Base-by-base conservation (phyloP, 1,139 yeast species). In the Candida tetrigidarum region DNA sequence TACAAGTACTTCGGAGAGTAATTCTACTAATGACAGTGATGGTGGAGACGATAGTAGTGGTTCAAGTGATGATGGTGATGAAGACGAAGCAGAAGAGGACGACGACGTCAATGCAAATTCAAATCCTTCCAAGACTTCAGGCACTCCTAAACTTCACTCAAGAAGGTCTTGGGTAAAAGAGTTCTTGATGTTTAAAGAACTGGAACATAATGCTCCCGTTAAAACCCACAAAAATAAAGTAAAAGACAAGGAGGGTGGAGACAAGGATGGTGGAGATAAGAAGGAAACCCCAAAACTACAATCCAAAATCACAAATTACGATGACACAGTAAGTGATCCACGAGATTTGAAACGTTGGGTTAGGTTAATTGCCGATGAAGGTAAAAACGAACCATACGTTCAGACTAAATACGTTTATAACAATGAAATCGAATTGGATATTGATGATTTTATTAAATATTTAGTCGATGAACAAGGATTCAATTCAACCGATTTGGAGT, bases 391-490 rank as follows among this genome's bases (percentile, higher is more conserved):
- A 4, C 37, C 33, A 7, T 16, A 30, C 18, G 19, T 15, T 15
- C 32, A 33, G 27, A 29, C 47, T n/a, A 46, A 46, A 32, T 36
- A 41, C 32, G 33, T 37, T 22, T 33, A 42, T 11, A 44, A 37
- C 11, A 44, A 46, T 19, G 52, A 50, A 30, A 45, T 52, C 41
- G 59, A 56, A 26, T 49, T 64, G 22, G 63, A 67, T 43, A 56
- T 65, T 28, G 59, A 57, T n/a, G 65, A 63, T 18, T 68, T 71
- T 44, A 60, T 65, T 4, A 54, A 57, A 6, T 71, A 61, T 44
- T 51, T 61, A 38, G 55, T 67, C 2, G 50, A 54, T n/a, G 56
- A 60, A 25, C 66, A 69, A 46, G 68, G 69, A 7, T 73, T 72
- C 45, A 43, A 55, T 3, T 44, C 44, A 4, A 44, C 54, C 3